A percentile compares a stretch with the other conserved stretches of the same genome.
Evolutionary conservation across 2,329 filamentous ascomycete species (phyloP).

Genomic region (Podosphaera fusca): DNA sequence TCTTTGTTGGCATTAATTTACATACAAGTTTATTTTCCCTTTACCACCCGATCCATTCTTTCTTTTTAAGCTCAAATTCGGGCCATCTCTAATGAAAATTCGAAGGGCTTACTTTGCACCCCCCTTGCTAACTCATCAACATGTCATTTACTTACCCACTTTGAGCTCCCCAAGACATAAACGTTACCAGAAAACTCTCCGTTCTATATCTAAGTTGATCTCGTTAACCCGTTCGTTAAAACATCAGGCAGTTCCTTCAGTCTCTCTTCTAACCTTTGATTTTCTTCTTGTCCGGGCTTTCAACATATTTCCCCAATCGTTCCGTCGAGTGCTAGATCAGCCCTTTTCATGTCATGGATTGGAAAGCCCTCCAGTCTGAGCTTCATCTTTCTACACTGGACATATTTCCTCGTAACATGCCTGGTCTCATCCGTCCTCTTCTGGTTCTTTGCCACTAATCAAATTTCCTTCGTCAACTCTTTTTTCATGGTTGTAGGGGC

Average conservation of each 20-base stretch:
- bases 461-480: slow-evolving; percentile 37
- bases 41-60: not conserved
- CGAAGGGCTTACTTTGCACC: not conserved
- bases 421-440: slow-evolving; percentile 36
- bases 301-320: not conserved
- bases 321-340: not conserved
- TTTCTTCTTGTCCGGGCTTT: not conserved
- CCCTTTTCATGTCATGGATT: not conserved
- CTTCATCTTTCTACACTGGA: slow-evolving; percentile 42
- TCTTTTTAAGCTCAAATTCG: not conserved
- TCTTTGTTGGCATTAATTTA: not conserved
- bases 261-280: not conserved
- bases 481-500: slow-evolving; percentile 43
- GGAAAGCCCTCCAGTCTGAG: slow-evolving; percentile 19
- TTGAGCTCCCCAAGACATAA: not conserved
- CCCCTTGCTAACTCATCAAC: not conserved
- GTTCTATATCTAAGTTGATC: no score
- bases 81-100: not conserved
- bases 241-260: no score
- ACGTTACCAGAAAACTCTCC: no score
- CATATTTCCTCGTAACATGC: slow-evolving; percentile 36
- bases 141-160: not conserved
- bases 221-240: no score
- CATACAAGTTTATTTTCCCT: not conserved
- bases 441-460: slow-evolving; percentile 29